These are phyloP conservation scores for Naganishia vaughanmartiniae DNA, from an alignment of 768 basidiomycete genomes.

Conservation along the genomic window DNA sequence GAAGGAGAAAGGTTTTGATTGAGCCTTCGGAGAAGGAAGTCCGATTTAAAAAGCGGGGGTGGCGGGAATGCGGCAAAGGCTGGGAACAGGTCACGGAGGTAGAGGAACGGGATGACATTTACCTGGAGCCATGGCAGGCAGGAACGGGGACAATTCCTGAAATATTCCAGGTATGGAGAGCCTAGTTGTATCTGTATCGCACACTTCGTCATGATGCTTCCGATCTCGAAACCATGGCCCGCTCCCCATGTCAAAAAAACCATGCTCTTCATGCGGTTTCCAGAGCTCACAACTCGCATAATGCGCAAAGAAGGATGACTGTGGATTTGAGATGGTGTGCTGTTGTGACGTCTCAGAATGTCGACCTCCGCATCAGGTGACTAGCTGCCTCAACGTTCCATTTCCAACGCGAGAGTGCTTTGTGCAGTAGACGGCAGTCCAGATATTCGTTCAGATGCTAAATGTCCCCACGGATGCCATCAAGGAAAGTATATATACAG, in stretches of 20 bases:
- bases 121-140: slow-evolving; percentile 28
- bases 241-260: background rate
- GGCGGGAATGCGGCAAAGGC: background rate
- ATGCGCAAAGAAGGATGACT: no score
- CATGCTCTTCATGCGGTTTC: background rate
- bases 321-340: no score
- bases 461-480: slow-evolving; percentile 23
- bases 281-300: no score
- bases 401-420: background rate
- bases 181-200: background rate
- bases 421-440: background rate
- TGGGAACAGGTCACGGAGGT: slow-evolving; percentile 9
- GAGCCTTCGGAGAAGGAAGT: background rate
- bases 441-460: slow-evolving; percentile 20
- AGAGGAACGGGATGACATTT: slow-evolving; percentile 3
- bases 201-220: background rate
- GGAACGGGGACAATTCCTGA: slow-evolving; percentile 18
- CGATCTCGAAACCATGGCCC: background rate
- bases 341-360: no score
- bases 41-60: background rate
- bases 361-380: no score
- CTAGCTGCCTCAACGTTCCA: no score
- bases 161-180: slow-evolving; percentile 31
- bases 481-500: slow-evolving; percentile 28
- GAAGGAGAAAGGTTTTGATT: slow-evolving; percentile 8